These are phyloP conservation scores for Pseudocercospora macadamiae DNA, from an alignment of 2,329 filamentous ascomycete species.

Conservation along the genomic window DNA sequence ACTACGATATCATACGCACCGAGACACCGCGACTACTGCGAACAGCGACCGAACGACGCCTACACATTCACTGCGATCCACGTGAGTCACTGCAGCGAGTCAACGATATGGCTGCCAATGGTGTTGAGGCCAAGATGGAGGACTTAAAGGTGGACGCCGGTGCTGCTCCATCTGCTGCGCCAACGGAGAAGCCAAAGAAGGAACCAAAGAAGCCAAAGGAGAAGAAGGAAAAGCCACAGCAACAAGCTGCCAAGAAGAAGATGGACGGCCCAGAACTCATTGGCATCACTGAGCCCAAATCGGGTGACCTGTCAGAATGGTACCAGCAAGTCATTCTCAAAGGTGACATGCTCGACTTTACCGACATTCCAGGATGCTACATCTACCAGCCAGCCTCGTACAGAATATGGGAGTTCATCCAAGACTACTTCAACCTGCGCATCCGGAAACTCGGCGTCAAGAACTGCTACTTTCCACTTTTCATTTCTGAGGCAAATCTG, in stretches of 20 bases:
- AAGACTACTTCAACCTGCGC: conserved; percentile 60
- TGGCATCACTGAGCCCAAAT: conserved; percentile 84
- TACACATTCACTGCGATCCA: background rate
- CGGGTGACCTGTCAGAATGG: conserved; percentile 88
- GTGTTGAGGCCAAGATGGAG: conserved; percentile 34
- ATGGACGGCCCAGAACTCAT: conserved; percentile 69
- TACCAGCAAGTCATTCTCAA: conserved; percentile 98
- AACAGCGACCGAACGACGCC: background rate
- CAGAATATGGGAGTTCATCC: conserved; percentile 70
- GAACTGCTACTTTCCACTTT: conserved; percentile 96
- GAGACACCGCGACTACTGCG: background rate
- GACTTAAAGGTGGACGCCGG: conserved; percentile 25
- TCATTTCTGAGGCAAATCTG: conserved; percentile 88
- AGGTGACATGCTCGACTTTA: conserved; percentile 97
- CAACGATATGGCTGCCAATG: conserved; percentile 26
- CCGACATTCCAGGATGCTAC: conserved; percentile 96
- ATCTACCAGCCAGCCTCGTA: conserved; percentile 76
- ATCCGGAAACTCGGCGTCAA: conserved; percentile 93
- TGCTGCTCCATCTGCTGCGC: conserved; percentile 23
- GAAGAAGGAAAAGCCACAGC: conserved; percentile 35
- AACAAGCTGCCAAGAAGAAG: conserved; percentile 42
- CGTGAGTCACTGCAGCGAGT: background rate
- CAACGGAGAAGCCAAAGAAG: conserved; percentile 37
- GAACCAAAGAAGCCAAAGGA: conserved; percentile 32
- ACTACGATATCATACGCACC: background rate